A percentile compares a stretch with the other conserved stretches of the same genome.
These are phyloP conservation scores for Globisporangium nagaii DNA, from an alignment of 352 stramenopile species.

Conservation along the genomic window DNA sequence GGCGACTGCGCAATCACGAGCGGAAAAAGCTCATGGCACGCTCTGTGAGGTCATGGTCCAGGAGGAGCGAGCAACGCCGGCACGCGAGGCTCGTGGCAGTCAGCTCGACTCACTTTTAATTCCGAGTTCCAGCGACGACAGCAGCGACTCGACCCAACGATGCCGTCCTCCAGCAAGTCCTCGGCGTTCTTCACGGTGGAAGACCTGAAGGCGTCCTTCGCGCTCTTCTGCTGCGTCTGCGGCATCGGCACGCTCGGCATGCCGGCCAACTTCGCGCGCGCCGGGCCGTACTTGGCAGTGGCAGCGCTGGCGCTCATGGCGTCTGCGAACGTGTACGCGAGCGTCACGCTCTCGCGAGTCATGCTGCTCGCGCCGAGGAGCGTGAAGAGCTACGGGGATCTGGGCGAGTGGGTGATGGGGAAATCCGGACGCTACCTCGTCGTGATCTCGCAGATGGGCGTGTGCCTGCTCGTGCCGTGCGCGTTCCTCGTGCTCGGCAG, in stretches of 20 bases:
- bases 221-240: slow-evolving; percentile 47
- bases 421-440: slow-evolving; percentile 32
- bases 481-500: slow-evolving; percentile 49
- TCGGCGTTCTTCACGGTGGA: slow-evolving; percentile 8
- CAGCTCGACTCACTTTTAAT: slow-evolving; percentile 4
- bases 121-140: slow-evolving; percentile 1
- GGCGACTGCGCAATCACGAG: slow-evolving; percentile 7
- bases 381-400: slow-evolving; percentile 40
- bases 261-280: slow-evolving; percentile 45
- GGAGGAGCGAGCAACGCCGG: not conserved
- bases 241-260: slow-evolving; percentile 59
- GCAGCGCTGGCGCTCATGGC: slow-evolving; percentile 47
- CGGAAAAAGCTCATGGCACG: slow-evolving; percentile 2
- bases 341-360: slow-evolving; percentile 35
- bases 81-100: not conserved
- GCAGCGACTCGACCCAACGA: not conserved
- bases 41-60: slow-evolving; percentile 1
- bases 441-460: slow-evolving; percentile 31
- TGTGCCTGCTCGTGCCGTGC: slow-evolving; percentile 39
- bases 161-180: not conserved
- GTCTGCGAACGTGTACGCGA: slow-evolving; percentile 39
- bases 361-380: slow-evolving; percentile 29
- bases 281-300: slow-evolving; percentile 29
- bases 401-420: slow-evolving; percentile 42
- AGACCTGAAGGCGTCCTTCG: slow-evolving; percentile 28